These are phyloP conservation scores for Tolypocladium sp. DNA, from an alignment of 2,329 filamentous ascomycete species.

Conservation along the genomic window DNA sequence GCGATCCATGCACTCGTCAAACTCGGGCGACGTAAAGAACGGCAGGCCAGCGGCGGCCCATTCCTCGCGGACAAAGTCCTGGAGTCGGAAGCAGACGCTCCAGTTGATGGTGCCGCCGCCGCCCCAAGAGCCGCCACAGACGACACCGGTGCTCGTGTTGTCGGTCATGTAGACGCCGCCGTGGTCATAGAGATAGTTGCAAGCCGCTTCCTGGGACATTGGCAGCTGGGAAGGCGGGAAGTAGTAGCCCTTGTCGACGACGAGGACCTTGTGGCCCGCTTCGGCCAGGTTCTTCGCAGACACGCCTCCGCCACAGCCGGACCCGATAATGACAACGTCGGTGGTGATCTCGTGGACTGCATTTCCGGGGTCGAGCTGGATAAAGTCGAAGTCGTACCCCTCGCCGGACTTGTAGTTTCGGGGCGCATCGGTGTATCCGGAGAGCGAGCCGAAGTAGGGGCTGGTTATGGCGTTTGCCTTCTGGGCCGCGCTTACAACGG, in stretches of 20 bases:
- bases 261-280: constrained; percentile 64
- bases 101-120: constrained; percentile 87
- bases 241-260: constrained; percentile 76
- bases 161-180: constrained; percentile 48
- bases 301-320: constrained; percentile 77
- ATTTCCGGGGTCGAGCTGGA: constrained; percentile 40
- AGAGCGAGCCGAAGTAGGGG: constrained; percentile 42
- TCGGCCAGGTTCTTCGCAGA: constrained; percentile 73
- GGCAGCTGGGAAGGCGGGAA: constrained; percentile 65
- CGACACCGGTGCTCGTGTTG: constrained; percentile 48
- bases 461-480: constrained; percentile 47
- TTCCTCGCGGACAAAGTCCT: constrained; percentile 68
- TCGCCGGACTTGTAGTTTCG: constrained; percentile 38
- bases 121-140: constrained; percentile 68
- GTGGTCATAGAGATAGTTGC: constrained; percentile 59
- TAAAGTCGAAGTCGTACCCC: constrained; percentile 49
- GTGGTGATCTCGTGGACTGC: constrained; percentile 55
- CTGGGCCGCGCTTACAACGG: constrained; percentile 44
- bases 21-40: constrained; percentile 66
- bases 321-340: constrained; percentile 80
- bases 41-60: constrained; percentile 65
- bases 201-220: constrained; percentile 55
- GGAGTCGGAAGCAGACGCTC: constrained; percentile 57
- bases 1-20: constrained; percentile 69
- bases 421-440: constrained; percentile 49